Evolutionary conservation across 148 eudicot genomes (phyloP).

Genomic region (Silene latifolia): DNA sequence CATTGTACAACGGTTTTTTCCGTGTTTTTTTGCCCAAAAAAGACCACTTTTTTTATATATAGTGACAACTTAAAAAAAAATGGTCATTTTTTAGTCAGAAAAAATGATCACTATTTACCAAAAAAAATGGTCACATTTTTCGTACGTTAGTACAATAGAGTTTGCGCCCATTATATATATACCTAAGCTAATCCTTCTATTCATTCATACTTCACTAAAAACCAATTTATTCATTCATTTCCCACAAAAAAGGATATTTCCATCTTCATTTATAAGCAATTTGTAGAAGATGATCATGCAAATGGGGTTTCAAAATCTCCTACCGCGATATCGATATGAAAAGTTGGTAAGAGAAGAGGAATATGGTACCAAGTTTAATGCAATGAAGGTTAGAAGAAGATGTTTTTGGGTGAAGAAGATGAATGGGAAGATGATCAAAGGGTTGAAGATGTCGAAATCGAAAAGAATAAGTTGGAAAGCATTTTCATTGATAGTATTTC

Average conservation of each 20-base stretch:
- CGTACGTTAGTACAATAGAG: no score
- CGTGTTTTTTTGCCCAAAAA: no score
- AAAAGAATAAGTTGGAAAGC: constrained; percentile 21
- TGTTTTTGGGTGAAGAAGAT: constrained; percentile 32
- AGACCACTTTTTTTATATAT: no score
- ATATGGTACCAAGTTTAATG: background rate
- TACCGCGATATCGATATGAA: constrained; percentile 17
- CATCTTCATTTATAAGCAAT: background rate
- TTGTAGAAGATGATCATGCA: constrained; percentile 18
- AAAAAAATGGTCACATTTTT: no score
- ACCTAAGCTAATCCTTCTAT: constrained; percentile 7
- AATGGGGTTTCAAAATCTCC: constrained; percentile 22
- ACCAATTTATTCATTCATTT: background rate
- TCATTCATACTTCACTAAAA: constrained; percentile 13
- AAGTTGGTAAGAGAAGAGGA: constrained; percentile 21
- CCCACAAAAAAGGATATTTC: background rate
- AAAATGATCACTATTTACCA: no score
- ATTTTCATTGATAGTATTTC: constrained; percentile 26
- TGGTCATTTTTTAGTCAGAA: no score
- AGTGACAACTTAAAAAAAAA: no score
- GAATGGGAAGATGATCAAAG: constrained; percentile 26
- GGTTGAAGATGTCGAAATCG: constrained; percentile 28
- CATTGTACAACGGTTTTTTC: no score
- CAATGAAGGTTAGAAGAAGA: constrained; percentile 16
- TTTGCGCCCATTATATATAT: constrained; percentile 17